These are phyloP conservation scores for Xylariaceae sp. DNA, from an alignment of 2,329 filamentous ascomycete genomes.

Conservation along the genomic window DNA sequence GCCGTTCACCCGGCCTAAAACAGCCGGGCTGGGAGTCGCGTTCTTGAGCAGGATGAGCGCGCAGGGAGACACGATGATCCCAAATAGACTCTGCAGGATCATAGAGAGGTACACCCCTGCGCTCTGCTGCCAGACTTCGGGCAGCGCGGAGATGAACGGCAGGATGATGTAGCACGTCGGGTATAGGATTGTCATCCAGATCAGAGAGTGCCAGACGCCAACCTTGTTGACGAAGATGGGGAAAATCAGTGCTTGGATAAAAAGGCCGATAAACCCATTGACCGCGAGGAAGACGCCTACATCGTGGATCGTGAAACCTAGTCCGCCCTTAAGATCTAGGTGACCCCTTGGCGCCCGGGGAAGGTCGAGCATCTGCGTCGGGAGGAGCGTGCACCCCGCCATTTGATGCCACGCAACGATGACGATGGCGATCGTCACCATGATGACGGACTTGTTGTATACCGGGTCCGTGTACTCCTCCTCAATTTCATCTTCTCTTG, in stretches of 20 bases:
- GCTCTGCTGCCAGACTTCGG: slow-evolving; percentile 49
- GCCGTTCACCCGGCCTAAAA: slow-evolving; percentile 68
- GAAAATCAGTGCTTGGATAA: slow-evolving; percentile 70
- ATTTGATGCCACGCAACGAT: slow-evolving; percentile 44
- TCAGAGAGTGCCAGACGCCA: slow-evolving; percentile 64
- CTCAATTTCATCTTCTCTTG: too few relatives aligned
- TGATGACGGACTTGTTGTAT: slow-evolving; percentile 39
- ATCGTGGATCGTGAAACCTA: slow-evolving; percentile 62
- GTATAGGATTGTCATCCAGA: slow-evolving; percentile 62
- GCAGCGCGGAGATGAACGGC: slow-evolving; percentile 61
- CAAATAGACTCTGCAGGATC: slow-evolving; percentile 61
- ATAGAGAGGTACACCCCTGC: slow-evolving; percentile 63
- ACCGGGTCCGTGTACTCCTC: slow-evolving; percentile 25
- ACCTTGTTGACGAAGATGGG: slow-evolving; percentile 59
- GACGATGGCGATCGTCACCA: slow-evolving; percentile 39
- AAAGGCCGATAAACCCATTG: slow-evolving; percentile 67
- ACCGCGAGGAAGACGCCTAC: slow-evolving; percentile 66
- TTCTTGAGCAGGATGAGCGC: slow-evolving; percentile 70
- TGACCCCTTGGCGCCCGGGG: slow-evolving; percentile 26
- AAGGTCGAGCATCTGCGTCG: slow-evolving; percentile 40
- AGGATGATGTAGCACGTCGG: slow-evolving; percentile 66
- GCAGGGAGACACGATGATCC: slow-evolving; percentile 65
- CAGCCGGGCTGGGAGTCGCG: slow-evolving; percentile 58
- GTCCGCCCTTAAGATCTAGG: slow-evolving; percentile 52
- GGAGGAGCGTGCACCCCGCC: slow-evolving; percentile 41